Percentiles rank a stretch among this genome's conserved stretches.
These are phyloP conservation scores for Xylaria sp. DNA, from an alignment of 2,329 filamentous ascomycete genomes.

Conservation along the genomic window DNA sequence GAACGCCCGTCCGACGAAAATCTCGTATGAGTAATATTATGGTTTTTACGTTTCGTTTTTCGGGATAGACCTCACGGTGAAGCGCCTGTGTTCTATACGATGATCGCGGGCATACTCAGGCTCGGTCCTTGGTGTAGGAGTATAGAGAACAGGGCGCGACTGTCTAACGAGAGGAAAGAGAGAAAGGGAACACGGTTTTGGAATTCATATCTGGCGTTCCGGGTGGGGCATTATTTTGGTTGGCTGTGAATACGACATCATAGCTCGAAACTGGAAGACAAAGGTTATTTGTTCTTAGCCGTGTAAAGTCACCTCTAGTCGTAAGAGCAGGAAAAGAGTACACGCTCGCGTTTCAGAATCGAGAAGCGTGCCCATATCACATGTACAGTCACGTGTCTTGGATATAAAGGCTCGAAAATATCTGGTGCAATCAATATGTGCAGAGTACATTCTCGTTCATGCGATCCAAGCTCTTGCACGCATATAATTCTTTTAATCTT, in stretches of 20 bases:
- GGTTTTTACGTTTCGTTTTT: conserved; percentile 41
- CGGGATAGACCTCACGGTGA: conserved; percentile 33
- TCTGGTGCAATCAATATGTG: background rate
- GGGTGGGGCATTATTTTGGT: conserved; percentile 30
- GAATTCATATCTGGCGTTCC: conserved; percentile 34
- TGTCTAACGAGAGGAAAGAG: conserved; percentile 12
- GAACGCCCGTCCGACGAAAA: conserved; percentile 39
- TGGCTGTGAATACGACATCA: conserved; percentile 29
- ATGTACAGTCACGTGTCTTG: background rate
- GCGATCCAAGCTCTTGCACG: background rate
- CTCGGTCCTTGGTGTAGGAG: conserved; percentile 30
- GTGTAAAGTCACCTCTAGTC: conserved; percentile 25
- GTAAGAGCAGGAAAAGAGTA: conserved; percentile 3
- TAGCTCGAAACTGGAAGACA: conserved; percentile 23
- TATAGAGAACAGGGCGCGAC: conserved; percentile 34
- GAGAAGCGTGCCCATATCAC: conserved; percentile 2
- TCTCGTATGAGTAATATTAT: conserved; percentile 45
- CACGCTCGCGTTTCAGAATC: background rate
- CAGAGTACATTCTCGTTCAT: background rate
- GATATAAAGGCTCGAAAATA: background rate
- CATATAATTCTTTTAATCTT: background rate
- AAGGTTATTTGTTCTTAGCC: conserved; percentile 13
- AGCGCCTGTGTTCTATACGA: conserved; percentile 27
- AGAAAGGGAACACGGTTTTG: conserved; percentile 30
- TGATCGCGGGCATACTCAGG: conserved; percentile 26